Evolutionary conservation across 371 early-diverging fungal species (phyloP), one percentile per base, ranked within the genome.

Genomic region (Basidiobolus meristosporus): DNA sequence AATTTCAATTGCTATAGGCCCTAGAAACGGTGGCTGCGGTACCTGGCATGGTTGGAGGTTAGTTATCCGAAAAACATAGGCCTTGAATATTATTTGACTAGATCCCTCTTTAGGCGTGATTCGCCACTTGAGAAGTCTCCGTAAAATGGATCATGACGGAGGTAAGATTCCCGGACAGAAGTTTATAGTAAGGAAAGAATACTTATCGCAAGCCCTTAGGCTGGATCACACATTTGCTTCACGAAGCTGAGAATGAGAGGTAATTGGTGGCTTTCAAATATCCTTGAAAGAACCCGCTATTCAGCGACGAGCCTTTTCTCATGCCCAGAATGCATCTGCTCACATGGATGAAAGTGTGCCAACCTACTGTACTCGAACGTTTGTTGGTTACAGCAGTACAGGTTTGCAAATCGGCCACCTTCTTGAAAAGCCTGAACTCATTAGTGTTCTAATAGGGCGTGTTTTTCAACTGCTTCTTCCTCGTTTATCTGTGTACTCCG

Each of bases 401-500:
- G 34, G 34, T 34, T n/a, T 10, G 10, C 10, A 9, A 10, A 31
- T 10, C 31, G 10, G 31, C 9, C n/a, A n/a, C 9, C n/a, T n/a
- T 9, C n/a, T 10, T 31, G n/a, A 10, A 10, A 31, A n/a, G n/a
- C n/a, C n/a, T n/a, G 51, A 30, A 64, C 59, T n/a, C n/a, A n/a
- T n/a, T n/a, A n/a, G n/a, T n/a, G n/a, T n/a, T n/a, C n/a, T n/a
- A n/a, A 9, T 92, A 98, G 60, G 87, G 83, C 32, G 68, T 81
- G 16, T 98, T 95, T 55, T 90, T 86, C 59, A 87, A 85, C 52
- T 66, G 72, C 35, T 98, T 82, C 57, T 85, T 87, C 53, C 43
- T 69, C 16, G 59, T 86, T 16, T 97, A 97, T 59, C 42, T 90
- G 38, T 33, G 83, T 30, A 73, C 75, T 6, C 90, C 91, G 20